Evolutionary conservation across 176 grass and related monocot genomes (phyloP), one percentile per base, ranked within the genome.

Genomic region (Avena eriantha): DNA sequence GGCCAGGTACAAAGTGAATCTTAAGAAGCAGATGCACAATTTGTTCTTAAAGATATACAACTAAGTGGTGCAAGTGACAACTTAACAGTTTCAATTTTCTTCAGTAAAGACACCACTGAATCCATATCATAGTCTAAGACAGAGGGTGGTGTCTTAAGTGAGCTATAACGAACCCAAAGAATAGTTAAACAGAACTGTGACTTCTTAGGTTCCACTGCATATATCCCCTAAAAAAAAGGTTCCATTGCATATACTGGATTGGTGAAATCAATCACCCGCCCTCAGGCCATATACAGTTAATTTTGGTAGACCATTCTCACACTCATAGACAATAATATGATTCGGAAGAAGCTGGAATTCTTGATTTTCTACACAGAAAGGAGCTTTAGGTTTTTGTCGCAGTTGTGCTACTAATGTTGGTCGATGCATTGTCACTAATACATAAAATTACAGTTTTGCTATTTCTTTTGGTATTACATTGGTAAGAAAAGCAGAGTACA

Each of bases 101-200:
- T 98, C 88, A 92, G 46, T 80, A 92, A 84, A 86, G 93, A 94
- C 22, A 87, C 82, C 36, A 92, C 90, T 48, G 90, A 89, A 85
- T 95, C 88, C 96, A 98, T 91, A 85, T 95, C 92, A 77, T 95
- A 91, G 82, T 98, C 91, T 5, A 94, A 98, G 21, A 95, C 86
- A 82, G 92, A 95, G 35, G 73, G 81, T 0, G 96, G 93, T 54
- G 93, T 94, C 82, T 86, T 85, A 86, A 98, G 82, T 59, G 96
- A 95, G 33, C 96, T 95, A 68, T 95, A 98, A 86, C 57, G 86
- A 90, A 89, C 95, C 34, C 92, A 90, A 60, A 98, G 53, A 81
- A 98, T 79, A 39, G 63, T 80, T 74, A 93, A 95, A 89, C 79
- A 81, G 72, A 91, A 98, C 26, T 88, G 73, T 71, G 93, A 95